Evolutionary conservation across 768 basidiomycete species (phyloP).

Genomic region (Leccinellum albellum): DNA sequence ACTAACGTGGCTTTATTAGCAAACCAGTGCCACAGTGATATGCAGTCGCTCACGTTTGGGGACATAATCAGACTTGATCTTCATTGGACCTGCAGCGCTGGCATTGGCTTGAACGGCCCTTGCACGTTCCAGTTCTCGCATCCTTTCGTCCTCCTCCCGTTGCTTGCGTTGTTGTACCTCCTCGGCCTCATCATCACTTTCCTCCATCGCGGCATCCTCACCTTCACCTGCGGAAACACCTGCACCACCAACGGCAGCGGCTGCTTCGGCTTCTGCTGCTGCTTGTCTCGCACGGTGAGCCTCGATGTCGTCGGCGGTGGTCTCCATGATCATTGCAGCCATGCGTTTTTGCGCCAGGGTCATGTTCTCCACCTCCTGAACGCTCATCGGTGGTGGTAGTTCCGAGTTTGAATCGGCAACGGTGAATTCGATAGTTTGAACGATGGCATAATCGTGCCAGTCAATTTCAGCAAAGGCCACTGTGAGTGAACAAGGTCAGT

Average conservation of each 20-base stretch:
- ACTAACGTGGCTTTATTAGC: conserved; percentile 40
- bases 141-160: conserved; percentile 67
- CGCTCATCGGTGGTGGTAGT: conserved; percentile 93
- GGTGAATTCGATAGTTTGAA: conserved; percentile 97
- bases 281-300: conserved; percentile 78
- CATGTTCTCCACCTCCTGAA: conserved; percentile 94
- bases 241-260: conserved; percentile 67
- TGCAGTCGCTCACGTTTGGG: conserved; percentile 70
- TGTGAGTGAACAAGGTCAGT: conserved; percentile 25
- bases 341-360: conserved; percentile 95
- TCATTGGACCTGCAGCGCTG: conserved; percentile 78
- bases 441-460: conserved; percentile 99
- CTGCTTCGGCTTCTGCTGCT: conserved; percentile 81
- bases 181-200: conserved; percentile 81
- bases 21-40: neutral
- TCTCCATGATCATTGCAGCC: conserved; percentile 98
- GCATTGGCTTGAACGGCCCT: conserved; percentile 78
- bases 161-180: conserved; percentile 54
- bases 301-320: conserved; percentile 82
- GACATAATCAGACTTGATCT: conserved; percentile 94
- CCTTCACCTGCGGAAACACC: conserved; percentile 44
- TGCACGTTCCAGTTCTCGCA: conserved; percentile 70
- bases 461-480: conserved; percentile 97
- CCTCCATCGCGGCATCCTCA: conserved; percentile 69
- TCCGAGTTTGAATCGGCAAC: conserved; percentile 86